phyloP scores from a whole-genome alignment of 495 filamentous ascomycete genomes.

The Aspergillus cavernicola region DNA sequence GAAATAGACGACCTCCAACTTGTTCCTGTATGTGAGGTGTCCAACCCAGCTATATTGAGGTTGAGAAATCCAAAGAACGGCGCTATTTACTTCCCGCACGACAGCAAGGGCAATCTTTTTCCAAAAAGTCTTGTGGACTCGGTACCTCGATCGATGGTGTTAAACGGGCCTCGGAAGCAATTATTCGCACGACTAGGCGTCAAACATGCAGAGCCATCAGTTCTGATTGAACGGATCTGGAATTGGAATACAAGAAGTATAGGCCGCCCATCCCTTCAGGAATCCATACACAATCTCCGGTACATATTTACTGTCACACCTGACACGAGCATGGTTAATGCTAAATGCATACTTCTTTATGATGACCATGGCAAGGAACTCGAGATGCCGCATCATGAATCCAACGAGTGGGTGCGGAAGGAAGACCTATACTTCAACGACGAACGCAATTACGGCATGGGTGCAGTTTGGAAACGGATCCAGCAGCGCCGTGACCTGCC shows the following conservation, averaged over 20 bases:
- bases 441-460: neutral
- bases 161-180: neutral
- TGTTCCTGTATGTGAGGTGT: neutral
- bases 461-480: neutral
- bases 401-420: neutral
- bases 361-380: neutral
- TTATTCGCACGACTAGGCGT: neutral
- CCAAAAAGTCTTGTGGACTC: neutral
- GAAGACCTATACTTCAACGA: slow-evolving; percentile 1
- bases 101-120: neutral
- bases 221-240: neutral
- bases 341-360: neutral
- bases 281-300: neutral
- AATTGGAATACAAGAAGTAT: neutral
- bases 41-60: neutral
- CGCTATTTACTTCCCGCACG: neutral
- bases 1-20: neutral
- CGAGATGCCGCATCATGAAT: neutral
- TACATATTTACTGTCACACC: neutral
- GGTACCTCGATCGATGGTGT: neutral
- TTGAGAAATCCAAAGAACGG: neutral
- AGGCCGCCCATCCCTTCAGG: neutral
- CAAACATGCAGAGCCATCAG: neutral
- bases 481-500: neutral
- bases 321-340: neutral